Evolutionary conservation across 2,329 filamentous ascomycete species (phyloP).

Genomic region (Geoglossum cookeanum): DNA sequence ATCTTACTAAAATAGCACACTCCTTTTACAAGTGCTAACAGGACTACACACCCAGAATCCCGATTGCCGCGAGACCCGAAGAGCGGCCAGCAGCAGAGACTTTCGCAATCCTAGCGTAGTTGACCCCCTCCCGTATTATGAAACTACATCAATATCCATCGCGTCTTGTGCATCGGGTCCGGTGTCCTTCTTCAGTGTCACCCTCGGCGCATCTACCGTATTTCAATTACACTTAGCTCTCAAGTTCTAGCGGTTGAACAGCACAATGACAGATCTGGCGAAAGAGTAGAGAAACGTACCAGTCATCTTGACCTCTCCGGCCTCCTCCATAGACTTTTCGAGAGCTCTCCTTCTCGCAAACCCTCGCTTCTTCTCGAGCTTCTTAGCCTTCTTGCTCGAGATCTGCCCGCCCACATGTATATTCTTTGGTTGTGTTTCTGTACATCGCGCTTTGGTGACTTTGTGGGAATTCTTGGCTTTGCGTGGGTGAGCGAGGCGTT

Average conservation of each 20-base stretch:
- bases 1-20: too few relatives aligned
- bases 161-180: background rate
- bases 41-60: too few relatives aligned
- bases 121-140: background rate
- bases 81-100: background rate
- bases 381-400: background rate
- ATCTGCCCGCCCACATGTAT: background rate
- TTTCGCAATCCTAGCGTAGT: background rate
- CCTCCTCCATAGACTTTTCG: background rate
- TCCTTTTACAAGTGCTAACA: too few relatives aligned
- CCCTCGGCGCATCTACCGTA: background rate
- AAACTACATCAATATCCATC: background rate
- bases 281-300: background rate
- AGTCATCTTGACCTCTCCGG: background rate
- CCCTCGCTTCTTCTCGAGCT: background rate
- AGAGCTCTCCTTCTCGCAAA: background rate
- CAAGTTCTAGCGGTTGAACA: background rate
- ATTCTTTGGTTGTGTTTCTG: background rate
- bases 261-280: background rate
- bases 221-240: background rate
- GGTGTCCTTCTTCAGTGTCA: background rate
- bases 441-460: background rate
- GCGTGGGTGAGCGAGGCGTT: background rate
- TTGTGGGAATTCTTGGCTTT: background rate
- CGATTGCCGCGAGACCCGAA: too few relatives aligned